These are phyloP conservation scores for Didymellaceae sp. DNA, from an alignment of 2,329 filamentous ascomycete species.

Conservation along the genomic window DNA sequence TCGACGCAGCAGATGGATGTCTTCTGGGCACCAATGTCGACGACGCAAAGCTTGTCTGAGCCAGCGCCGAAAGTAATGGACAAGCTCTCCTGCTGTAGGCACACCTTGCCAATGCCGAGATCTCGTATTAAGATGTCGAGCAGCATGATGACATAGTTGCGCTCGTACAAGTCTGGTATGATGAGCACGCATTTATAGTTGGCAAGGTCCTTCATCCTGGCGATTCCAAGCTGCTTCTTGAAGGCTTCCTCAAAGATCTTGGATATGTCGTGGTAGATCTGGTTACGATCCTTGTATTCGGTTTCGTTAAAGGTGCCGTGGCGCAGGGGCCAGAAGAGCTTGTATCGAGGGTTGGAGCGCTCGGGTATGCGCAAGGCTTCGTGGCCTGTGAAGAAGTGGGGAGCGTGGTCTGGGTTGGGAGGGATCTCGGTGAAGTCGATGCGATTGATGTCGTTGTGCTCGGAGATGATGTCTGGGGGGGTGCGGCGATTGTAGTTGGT, in stretches of 20 bases:
- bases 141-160: constrained; percentile 84
- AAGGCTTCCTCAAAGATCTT: constrained; percentile 86
- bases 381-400: constrained; percentile 80
- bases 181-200: constrained; percentile 97
- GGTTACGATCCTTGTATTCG: constrained; percentile 80
- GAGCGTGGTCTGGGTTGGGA: constrained; percentile 64
- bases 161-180: constrained; percentile 96
- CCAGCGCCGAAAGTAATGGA: constrained; percentile 94
- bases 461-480: constrained; percentile 83
- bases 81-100: constrained; percentile 95
- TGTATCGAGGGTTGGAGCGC: constrained; percentile 85
- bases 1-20: constrained; percentile 97
- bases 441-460: constrained; percentile 92
- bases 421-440: constrained; percentile 93
- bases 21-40: constrained; percentile 96
- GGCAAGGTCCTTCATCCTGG: constrained; percentile 78
- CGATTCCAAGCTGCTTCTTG: constrained; percentile 80
- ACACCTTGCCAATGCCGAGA: constrained; percentile 87
- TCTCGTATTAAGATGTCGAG: constrained; percentile 86
- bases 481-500: constrained; percentile 90
- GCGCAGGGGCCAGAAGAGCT: constrained; percentile 89
- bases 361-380: constrained; percentile 88
- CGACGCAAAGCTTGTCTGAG: constrained; percentile 91
- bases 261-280: constrained; percentile 86
- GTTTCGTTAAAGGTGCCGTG: constrained; percentile 88